Percentiles rank a stretch among this genome's conserved stretches.
Conservation (phyloP, 257 asterid genomes). For the Solanum raphanifolium region DNA sequence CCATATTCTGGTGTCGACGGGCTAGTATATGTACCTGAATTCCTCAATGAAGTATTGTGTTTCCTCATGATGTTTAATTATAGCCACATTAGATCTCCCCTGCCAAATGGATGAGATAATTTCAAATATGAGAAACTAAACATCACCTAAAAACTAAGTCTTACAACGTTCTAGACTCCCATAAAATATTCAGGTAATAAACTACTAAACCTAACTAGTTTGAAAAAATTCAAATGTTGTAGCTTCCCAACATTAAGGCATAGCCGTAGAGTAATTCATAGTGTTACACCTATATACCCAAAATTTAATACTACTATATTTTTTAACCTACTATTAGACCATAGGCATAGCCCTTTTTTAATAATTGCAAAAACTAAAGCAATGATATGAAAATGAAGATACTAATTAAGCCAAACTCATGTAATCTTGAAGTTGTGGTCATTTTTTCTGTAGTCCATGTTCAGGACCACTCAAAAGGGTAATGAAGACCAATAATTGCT, state of each 20-base stretch:
- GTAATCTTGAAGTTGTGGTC: not conserved
- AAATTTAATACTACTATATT: not conserved
- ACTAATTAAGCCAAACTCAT: not conserved
- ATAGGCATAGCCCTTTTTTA: not conserved
- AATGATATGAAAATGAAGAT: not conserved
- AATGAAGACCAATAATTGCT: not conserved
- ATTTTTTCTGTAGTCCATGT: not conserved
- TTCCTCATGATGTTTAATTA: slow-evolving; percentile 38
- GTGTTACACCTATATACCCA: not conserved
- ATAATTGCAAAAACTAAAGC: not conserved
- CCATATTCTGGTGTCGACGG: slow-evolving; percentile 88
- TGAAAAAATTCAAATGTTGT: not conserved
- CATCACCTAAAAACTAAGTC: not conserved
- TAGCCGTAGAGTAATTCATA: not conserved
- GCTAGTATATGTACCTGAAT: slow-evolving; percentile 79
- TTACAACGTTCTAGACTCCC: not conserved
- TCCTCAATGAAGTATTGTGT: slow-evolving; percentile 30
- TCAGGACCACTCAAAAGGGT: not conserved
- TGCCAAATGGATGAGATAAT: not conserved
- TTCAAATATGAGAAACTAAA: not conserved
- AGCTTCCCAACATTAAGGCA: not conserved
- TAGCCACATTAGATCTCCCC: slow-evolving; percentile 3
- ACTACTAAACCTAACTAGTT: not conserved
- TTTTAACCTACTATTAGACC: not conserved
- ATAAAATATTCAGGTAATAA: not conserved